Percentiles rank a stretch among this genome's conserved stretches.
Conservation (phyloP, 2,329 filamentous ascomycete species). For the Colletotrichum liaoningense region DNA sequence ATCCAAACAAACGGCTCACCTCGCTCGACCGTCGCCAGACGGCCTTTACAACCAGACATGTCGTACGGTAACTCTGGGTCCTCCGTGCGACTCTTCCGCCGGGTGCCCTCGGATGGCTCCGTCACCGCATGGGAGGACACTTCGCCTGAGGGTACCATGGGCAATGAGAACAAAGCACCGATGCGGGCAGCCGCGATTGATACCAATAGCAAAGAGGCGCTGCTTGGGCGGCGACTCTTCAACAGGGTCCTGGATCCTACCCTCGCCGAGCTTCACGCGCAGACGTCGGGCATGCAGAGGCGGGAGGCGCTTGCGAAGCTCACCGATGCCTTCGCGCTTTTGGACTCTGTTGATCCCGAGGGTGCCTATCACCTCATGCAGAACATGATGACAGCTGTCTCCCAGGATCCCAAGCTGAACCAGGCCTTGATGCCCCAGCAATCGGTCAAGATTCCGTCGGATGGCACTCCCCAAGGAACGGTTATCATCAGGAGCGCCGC, state of each 20-base stretch:
- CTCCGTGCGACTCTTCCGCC: conserved; percentile 90
- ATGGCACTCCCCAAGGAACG: conserved; percentile 64
- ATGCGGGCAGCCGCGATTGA: conserved; percentile 58
- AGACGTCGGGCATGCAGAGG: conserved; percentile 74
- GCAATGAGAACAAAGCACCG: conserved; percentile 74
- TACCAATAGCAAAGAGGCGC: conserved; percentile 80
- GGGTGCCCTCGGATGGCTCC: conserved; percentile 79
- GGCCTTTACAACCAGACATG: conserved; percentile 88
- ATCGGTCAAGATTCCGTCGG: conserved; percentile 52
- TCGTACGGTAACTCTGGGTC: conserved; percentile 95
- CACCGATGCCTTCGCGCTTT: conserved; percentile 84
- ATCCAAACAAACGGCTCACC: conserved; percentile 54
- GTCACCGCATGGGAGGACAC: conserved; percentile 53
- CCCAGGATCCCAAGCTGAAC: conserved; percentile 75
- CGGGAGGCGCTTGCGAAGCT: conserved; percentile 86
- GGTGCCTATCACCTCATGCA: conserved; percentile 88
- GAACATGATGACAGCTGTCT: conserved; percentile 78
- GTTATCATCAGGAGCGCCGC: conserved; percentile 66
- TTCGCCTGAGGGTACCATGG: conserved; percentile 55
- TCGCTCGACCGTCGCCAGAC: conserved; percentile 65
- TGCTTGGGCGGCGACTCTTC: conserved; percentile 85
- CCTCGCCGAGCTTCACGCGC: conserved; percentile 87
- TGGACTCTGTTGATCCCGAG: conserved; percentile 91
- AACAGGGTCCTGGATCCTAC: conserved; percentile 84
- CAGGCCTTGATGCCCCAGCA: conserved; percentile 56